Conservation (phyloP, 768 basidiomycete genomes). For the Psilocybe cyanescens region DNA sequence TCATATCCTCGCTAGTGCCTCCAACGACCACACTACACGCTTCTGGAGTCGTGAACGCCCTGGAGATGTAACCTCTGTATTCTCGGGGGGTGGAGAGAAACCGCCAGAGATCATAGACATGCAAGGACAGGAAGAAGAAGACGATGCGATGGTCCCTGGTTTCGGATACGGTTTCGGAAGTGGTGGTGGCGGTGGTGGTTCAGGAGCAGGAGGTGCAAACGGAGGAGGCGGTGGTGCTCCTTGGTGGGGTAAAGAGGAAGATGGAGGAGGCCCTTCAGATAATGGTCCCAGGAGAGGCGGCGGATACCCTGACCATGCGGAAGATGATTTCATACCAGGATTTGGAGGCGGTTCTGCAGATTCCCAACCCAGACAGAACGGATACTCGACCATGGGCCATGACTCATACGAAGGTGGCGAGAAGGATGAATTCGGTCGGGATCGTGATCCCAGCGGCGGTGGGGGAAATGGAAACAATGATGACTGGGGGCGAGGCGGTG, state of each 20-base stretch:
- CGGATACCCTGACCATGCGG: conserved; percentile 31
- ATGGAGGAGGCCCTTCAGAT: conserved; percentile 26
- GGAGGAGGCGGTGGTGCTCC: conserved; percentile 30
- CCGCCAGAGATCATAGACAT: conserved; percentile 70
- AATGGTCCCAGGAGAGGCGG: conserved; percentile 26
- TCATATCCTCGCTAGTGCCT: conserved; percentile 89
- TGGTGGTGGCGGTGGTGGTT: conserved; percentile 37
- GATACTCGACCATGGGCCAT: conserved; percentile 35
- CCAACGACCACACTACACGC: conserved; percentile 99
- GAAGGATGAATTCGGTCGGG: conserved; percentile 35
- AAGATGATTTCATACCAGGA: conserved; percentile 72
- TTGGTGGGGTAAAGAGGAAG: conserved; percentile 55
- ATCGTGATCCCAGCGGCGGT: conserved; percentile 33
- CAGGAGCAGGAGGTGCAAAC: conserved; percentile 24
- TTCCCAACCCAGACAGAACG: conserved; percentile 27
- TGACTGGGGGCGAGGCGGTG: conserved; percentile 37
- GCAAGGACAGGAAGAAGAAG: conserved; percentile 71
- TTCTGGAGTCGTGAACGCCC: conserved; percentile 96
- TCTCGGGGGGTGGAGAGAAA: conserved; percentile 83
- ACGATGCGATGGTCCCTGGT: conserved; percentile 76
- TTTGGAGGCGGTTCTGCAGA: conserved; percentile 39
- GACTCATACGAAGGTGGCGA: conserved; percentile 55
- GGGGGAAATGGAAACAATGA: conserved; percentile 32
- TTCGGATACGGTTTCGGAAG: conserved; percentile 51
- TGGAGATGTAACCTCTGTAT: conserved; percentile 78